These are phyloP conservation scores for Sanghuangporus sanghuang DNA, from an alignment of 1,284 basidiomycete genomes.

Conservation along the genomic window DNA sequence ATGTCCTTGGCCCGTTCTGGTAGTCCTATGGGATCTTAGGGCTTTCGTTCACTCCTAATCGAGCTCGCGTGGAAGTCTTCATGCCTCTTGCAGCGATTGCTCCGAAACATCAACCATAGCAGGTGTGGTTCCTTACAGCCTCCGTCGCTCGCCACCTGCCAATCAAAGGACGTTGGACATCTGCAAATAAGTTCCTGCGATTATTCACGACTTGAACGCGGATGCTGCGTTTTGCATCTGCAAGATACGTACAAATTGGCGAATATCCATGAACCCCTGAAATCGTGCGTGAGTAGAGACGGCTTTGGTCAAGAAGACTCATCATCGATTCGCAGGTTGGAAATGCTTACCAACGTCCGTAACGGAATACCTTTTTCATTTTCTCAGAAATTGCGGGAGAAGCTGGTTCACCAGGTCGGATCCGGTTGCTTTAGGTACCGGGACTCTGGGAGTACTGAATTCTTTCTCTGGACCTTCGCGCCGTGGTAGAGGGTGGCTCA, in stretches of 20 bases:
- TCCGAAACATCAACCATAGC: neutral
- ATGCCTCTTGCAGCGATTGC: neutral
- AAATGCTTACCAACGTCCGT: neutral
- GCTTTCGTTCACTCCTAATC: neutral
- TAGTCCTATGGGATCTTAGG: neutral
- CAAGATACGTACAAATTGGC: neutral
- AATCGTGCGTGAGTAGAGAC: too few relatives aligned
- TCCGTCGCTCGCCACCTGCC: slow-evolving; percentile 5
- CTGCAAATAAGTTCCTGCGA: neutral
- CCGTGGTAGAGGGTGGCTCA: slow-evolving; percentile 3
- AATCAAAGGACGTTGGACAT: neutral
- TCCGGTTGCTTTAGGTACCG: slow-evolving; percentile 17
- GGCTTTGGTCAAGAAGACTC: neutral
- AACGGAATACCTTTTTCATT: neutral
- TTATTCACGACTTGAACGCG: neutral
- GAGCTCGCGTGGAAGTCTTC: slow-evolving; percentile 7
- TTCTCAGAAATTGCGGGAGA: neutral
- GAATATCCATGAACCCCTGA: neutral
- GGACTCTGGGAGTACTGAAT: slow-evolving; percentile 8
- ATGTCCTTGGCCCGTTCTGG: slow-evolving; percentile 9
- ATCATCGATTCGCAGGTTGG: neutral
- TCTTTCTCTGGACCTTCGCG: slow-evolving; percentile 7
- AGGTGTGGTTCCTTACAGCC: slow-evolving; percentile 2
- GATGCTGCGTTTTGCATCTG: neutral
- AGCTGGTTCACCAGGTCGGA: neutral